Evolutionary conservation across 2,329 filamentous ascomycete species (phyloP).

Genomic region (Exophiala sideris): DNA sequence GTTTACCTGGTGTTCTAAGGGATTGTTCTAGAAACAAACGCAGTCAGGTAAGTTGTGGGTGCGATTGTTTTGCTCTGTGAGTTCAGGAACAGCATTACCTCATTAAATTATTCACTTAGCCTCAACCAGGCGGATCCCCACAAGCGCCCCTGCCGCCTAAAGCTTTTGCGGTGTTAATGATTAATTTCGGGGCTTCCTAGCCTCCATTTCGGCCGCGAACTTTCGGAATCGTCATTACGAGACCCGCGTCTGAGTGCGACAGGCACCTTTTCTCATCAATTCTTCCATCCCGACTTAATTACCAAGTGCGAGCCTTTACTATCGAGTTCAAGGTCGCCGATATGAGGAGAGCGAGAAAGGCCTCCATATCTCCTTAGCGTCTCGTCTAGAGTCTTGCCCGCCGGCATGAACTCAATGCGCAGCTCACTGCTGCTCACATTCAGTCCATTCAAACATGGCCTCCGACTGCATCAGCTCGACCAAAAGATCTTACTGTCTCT

Average conservation of each 20-base stretch:
- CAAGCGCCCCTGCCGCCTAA: not conserved
- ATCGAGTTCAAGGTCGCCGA: not conserved
- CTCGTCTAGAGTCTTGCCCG: not conserved
- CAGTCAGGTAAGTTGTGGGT: not conserved
- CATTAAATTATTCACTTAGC: not conserved
- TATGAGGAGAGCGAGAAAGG: constrained; percentile 15
- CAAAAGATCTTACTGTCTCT: constrained; percentile 28
- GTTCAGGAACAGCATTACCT: not conserved
- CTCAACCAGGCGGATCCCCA: not conserved
- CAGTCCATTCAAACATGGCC: constrained; percentile 23
- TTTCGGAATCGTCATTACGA: constrained; percentile 9
- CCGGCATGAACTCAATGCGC: constrained; percentile 39
- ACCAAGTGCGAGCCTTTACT: not conserved
- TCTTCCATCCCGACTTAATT: not conserved
- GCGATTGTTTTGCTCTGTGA: not conserved
- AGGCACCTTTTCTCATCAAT: constrained; percentile 10
- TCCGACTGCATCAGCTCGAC: constrained; percentile 23
- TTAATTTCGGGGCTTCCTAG: not conserved
- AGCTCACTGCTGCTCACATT: constrained; percentile 37
- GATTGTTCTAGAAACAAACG: constrained; percentile 12
- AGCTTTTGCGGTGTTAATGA: too few relatives aligned
- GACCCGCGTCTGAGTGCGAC: constrained; percentile 3
- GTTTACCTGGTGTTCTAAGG: not conserved
- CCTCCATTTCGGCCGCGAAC: constrained; percentile 1
- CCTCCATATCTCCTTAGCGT: constrained; percentile 1